These are phyloP conservation scores for Talaromyces liani DNA, from an alignment of 495 filamentous ascomycete species.

Conservation along the genomic window DNA sequence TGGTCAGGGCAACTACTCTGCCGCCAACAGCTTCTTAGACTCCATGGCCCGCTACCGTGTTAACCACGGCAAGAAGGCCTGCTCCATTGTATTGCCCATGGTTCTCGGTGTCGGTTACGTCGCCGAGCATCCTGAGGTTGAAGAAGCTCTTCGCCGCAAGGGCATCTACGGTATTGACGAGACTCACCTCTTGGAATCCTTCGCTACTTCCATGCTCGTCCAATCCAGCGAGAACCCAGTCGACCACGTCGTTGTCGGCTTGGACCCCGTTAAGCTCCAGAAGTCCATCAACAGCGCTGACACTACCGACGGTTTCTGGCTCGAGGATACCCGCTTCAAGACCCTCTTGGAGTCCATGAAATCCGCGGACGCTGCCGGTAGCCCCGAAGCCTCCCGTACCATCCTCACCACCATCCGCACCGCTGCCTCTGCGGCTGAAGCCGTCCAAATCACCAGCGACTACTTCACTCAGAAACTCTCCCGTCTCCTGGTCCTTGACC, in stretches of 20 bases:
- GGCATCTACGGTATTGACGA: constrained; percentile 36
- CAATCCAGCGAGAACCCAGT: neutral
- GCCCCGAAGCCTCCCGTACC: neutral
- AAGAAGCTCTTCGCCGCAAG: constrained; percentile 19
- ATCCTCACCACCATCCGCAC: neutral
- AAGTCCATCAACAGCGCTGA: constrained; percentile 6
- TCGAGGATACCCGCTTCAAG: constrained; percentile 17
- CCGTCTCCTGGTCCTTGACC: constrained; percentile 21
- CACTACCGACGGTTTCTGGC: constrained; percentile 16
- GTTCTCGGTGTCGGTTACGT: constrained; percentile 30
- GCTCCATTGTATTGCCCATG: constrained; percentile 24
- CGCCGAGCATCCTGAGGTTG: constrained; percentile 25
- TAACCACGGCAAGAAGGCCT: constrained; percentile 15
- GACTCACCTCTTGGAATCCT: constrained; percentile 19
- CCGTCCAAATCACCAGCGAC: constrained; percentile 8
- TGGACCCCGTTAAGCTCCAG: constrained; percentile 23
- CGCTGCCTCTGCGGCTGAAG: neutral
- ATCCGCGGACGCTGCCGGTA: neutral
- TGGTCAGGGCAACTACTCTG: constrained; percentile 27
- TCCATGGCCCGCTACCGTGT: constrained; percentile 23
- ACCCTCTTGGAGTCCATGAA: constrained; percentile 8
- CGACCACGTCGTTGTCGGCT: constrained; percentile 20
- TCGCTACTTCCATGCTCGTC: constrained; percentile 23
- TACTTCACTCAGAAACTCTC: constrained; percentile 23
- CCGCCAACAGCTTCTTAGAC: constrained; percentile 26